Evolutionary conservation across 148 eudicot species (phyloP), one percentile per base, ranked within the genome.

Genomic region (Diospyros kaki): DNA sequence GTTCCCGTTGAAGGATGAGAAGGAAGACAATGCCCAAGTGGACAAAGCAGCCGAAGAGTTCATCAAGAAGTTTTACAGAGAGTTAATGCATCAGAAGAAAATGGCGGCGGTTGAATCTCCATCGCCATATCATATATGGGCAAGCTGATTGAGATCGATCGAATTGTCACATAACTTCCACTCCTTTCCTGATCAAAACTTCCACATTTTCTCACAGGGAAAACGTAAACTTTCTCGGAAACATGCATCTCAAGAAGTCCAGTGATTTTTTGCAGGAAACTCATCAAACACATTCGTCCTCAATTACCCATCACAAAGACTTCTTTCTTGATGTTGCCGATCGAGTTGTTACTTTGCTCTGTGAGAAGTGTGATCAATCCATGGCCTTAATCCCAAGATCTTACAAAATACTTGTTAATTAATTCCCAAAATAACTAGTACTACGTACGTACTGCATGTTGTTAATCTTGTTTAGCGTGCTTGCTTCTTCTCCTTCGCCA

Each of bases 31-130:
- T 28, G 41, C 58, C 11, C 85, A 82, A 56, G 85, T 92, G 58
- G 87, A 86, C 69, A 83, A 82, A 73, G 91, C 86, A 4, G 94
- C 97, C 4, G 97, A 88, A 15, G 97, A 89, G 51, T 92, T 92
- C 46, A 92, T 92, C 54, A 83, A 81, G 50, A 84, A 82, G 60
- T 92, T 92, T 63, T 90, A 92, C 40, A 83, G 66, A 65, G 83
- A 92, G 44, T 78, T 92, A 78, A 87, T 72, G 84, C 75, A 81
- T 73, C 89, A 92, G 68, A 86, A 83, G 66, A 75, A 68, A 52
- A 72, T 81, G 53, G 86, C 82, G 40, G 64, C 82, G 40, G 38
- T 81, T 8, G 80, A 83, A 58, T 82, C 91, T 3, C 91, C 92
- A 46, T 83, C 83, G 6, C 92, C 92, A 0, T 87, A 78, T 63